These are phyloP conservation scores for Pseudocercospora fuligena DNA, from an alignment of 2,329 filamentous ascomycete species.

Conservation along the genomic window DNA sequence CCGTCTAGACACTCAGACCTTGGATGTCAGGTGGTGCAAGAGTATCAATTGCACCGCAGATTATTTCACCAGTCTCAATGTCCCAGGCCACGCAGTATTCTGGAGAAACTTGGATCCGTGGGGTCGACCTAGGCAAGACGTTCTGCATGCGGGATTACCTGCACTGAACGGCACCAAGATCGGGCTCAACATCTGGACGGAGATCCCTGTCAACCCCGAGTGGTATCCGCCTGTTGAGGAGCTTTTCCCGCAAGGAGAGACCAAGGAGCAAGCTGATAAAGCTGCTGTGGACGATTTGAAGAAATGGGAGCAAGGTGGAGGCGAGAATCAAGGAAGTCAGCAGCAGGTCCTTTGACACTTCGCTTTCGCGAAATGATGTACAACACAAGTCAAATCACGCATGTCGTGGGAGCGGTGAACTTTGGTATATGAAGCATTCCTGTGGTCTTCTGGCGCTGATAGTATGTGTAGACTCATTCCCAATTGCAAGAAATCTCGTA, in stretches of 20 bases:
- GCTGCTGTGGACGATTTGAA: background rate
- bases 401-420: background rate
- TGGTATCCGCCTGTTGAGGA: background rate
- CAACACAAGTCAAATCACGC: no score
- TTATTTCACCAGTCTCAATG: background rate
- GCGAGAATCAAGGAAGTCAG: background rate
- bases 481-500: no score
- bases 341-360: background rate
- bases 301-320: background rate
- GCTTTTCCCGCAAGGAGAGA: background rate
- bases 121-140: background rate
- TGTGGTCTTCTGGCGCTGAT: background rate
- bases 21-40: background rate
- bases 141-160: background rate
- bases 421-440: background rate
- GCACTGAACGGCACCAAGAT: background rate
- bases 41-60: background rate
- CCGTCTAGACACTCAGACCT: background rate
- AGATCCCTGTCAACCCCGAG: background rate
- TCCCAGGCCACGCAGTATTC: background rate
- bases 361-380: background rate
- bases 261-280: background rate
- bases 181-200: background rate
- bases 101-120: slow-evolving; percentile 1
- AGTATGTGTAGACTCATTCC: background rate